Evolutionary conservation across 2,329 filamentous ascomycete species (phyloP).

Genomic region (Blumeriella jaapii): DNA sequence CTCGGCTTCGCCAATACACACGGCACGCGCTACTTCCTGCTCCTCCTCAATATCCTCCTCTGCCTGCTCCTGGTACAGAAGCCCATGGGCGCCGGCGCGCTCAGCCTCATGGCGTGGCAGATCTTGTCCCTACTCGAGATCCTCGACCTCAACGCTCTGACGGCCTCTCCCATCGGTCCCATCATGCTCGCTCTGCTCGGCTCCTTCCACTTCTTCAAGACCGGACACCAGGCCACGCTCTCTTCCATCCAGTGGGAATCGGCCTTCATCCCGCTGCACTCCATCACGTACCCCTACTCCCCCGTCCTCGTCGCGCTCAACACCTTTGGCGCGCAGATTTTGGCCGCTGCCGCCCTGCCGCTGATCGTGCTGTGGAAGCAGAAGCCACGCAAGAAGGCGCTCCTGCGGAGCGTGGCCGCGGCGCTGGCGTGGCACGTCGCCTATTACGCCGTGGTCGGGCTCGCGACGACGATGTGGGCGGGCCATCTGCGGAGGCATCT

Average conservation of each 20-base stretch:
- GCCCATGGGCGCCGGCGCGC: slow-evolving; percentile 81
- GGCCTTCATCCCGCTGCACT: slow-evolving; percentile 79
- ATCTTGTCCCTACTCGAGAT: slow-evolving; percentile 66
- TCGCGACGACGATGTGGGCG: slow-evolving; percentile 85
- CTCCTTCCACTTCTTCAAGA: slow-evolving; percentile 94
- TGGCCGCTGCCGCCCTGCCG: slow-evolving; percentile 70
- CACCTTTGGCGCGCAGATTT: slow-evolving; percentile 78
- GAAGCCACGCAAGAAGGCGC: slow-evolving; percentile 49
- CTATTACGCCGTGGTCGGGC: slow-evolving; percentile 71
- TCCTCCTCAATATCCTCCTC: slow-evolving; percentile 67
- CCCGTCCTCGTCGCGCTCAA: slow-evolving; percentile 75
- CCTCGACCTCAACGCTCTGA: slow-evolving; percentile 47
- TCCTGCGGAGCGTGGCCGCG: slow-evolving; percentile 48
- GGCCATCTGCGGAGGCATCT: slow-evolving; percentile 80
- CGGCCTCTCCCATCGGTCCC: slow-evolving; percentile 66
- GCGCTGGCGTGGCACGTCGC: slow-evolving; percentile 64
- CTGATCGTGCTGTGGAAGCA: slow-evolving; percentile 84
- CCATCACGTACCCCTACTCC: slow-evolving; percentile 79
- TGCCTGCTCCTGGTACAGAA: slow-evolving; percentile 76
- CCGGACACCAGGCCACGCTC: slow-evolving; percentile 83
- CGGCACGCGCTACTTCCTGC: slow-evolving; percentile 77
- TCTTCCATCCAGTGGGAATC: slow-evolving; percentile 91
- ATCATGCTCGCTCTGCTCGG: slow-evolving; percentile 78
- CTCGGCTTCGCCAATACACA: slow-evolving; percentile 90
- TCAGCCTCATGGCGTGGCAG: slow-evolving; percentile 78